These are phyloP conservation scores for Triticum turgidum DNA, from an alignment of 176 grass and related monocot genomes.

Conservation along the genomic window DNA sequence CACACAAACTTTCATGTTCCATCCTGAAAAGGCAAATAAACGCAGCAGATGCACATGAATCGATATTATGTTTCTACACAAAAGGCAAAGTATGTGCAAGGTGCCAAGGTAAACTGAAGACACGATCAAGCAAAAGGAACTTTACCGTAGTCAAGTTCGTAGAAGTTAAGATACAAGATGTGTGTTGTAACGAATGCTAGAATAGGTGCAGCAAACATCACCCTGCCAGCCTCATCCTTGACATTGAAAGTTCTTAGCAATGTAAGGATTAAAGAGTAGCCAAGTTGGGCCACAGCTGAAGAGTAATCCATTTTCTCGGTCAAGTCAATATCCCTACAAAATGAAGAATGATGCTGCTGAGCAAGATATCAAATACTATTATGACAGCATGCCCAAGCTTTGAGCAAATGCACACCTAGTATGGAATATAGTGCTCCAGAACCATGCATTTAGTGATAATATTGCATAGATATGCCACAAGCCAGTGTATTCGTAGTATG, in stretches of 20 bases:
- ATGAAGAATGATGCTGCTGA: slow-evolving; percentile 12
- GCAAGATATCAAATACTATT: background rate
- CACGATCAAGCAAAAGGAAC: slow-evolving; percentile 1
- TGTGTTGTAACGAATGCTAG: slow-evolving; percentile 96
- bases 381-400: background rate
- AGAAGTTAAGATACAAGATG: slow-evolving; percentile 96
- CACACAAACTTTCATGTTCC: slow-evolving; percentile 98
- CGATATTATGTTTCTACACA: background rate
- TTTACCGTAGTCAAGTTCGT: slow-evolving; percentile 84
- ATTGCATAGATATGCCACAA: slow-evolving; percentile 96
- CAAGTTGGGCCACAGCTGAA: slow-evolving; percentile 82
- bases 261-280: slow-evolving; percentile 80
- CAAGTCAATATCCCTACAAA: slow-evolving; percentile 84
- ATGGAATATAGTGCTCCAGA: slow-evolving; percentile 94
- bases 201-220: slow-evolving; percentile 91
- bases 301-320: slow-evolving; percentile 96
- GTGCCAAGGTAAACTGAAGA: background rate
- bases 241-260: slow-evolving; percentile 86
- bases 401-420: slow-evolving; percentile 60
- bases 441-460: slow-evolving; percentile 94
- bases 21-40: slow-evolving; percentile 56
- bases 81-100: background rate
- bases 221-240: slow-evolving; percentile 88
- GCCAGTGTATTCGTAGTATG: slow-evolving; percentile 83
- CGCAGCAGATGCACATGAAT: background rate